These are phyloP conservation scores for Boletellus ananas DNA, from an alignment of 768 basidiomycete species.

Conservation along the genomic window DNA sequence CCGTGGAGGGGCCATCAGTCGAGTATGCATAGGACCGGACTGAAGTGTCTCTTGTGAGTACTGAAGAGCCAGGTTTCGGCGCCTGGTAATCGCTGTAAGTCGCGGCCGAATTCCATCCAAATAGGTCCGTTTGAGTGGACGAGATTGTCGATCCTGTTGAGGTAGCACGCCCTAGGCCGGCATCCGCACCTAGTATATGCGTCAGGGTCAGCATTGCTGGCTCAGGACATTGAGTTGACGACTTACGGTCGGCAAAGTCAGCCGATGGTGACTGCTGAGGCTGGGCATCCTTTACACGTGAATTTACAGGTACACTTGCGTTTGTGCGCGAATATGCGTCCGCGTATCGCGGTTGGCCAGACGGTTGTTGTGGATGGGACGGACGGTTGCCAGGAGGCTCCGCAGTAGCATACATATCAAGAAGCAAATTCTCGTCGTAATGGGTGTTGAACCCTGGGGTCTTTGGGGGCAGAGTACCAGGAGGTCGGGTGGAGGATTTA, in stretches of 20 bases:
- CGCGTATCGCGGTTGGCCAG: slow-evolving; percentile 17
- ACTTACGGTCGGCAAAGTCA: slow-evolving; percentile 25
- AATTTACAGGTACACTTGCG: slow-evolving; percentile 3
- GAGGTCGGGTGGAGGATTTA: slow-evolving; percentile 25
- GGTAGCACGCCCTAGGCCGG: slow-evolving; percentile 22
- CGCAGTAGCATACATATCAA: slow-evolving; percentile 24
- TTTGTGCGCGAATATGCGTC: slow-evolving; percentile 15
- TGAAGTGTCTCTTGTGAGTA: slow-evolving; percentile 14
- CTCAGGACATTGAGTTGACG: not conserved
- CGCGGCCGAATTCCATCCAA: slow-evolving; percentile 26
- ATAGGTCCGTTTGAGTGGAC: slow-evolving; percentile 22
- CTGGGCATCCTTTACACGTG: slow-evolving; percentile 20
- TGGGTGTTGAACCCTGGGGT: slow-evolving; percentile 22
- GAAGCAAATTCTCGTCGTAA: slow-evolving; percentile 22
- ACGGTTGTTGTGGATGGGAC: slow-evolving; percentile 18
- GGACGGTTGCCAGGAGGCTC: slow-evolving; percentile 14
- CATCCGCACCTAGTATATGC: slow-evolving; percentile 16
- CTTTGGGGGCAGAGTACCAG: slow-evolving; percentile 26
- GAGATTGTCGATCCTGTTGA: slow-evolving; percentile 29
- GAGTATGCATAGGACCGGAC: slow-evolving; percentile 17
- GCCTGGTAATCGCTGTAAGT: slow-evolving; percentile 16
- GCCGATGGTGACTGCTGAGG: slow-evolving; percentile 16
- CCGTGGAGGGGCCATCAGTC: slow-evolving; percentile 22
- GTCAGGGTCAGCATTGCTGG: slow-evolving; percentile 1
- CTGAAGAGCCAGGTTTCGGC: slow-evolving; percentile 15